Base-by-base conservation (phyloP, 2,329 filamentous ascomycete genomes). In the Didymella keratinophila region DNA sequence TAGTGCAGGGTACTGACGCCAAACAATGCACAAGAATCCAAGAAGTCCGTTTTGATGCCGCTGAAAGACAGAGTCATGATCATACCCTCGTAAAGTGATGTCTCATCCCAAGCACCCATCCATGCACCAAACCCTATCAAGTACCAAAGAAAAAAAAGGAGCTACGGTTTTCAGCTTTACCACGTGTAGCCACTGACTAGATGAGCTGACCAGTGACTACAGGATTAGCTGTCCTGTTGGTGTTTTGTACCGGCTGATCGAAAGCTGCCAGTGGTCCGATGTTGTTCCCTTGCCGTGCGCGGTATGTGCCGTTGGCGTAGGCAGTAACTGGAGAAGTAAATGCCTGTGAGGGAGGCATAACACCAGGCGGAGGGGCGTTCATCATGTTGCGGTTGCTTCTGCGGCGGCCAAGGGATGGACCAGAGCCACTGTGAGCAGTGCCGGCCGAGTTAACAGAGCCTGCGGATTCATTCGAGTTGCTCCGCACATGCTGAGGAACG, bases 381-480 rank as follows among this genome's bases (percentile, higher is more conserved):
- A 67, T 66, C 42, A 75, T 72, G 50, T 71, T 75, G 39, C 75
- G 75, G 48, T 68, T 76, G 65, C 75, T 78, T 52, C 72, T 71
- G 42, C 75, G 68, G 20, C 75, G 68, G 30, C 62, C 62, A 11
- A 78, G 67, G 18, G 61, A 66, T 34, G 75, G 71, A 14, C 72
- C 72, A 23, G 70, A 64, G 30, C 60, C 62, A 41, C 59, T 63
- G 41, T 69, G 68, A n/a, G 67, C 60, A 5, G 71, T 73, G 14
- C 68, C 64, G 3, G 73, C 65, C n/a, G 73, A 76, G 30, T 61
- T 67, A 16, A 63, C 66, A 2, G 74, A 75, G 41, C 63, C 66
- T 27, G 66, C 61, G 2, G 69, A 73, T 47, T 76, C 74, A 36
- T 76, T 75, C 3, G 73, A 76, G 36, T 70, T 73, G 39, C 64